These are phyloP conservation scores for Paxillus rubicundulus DNA, from an alignment of 768 basidiomycete species.

Conservation along the genomic window DNA sequence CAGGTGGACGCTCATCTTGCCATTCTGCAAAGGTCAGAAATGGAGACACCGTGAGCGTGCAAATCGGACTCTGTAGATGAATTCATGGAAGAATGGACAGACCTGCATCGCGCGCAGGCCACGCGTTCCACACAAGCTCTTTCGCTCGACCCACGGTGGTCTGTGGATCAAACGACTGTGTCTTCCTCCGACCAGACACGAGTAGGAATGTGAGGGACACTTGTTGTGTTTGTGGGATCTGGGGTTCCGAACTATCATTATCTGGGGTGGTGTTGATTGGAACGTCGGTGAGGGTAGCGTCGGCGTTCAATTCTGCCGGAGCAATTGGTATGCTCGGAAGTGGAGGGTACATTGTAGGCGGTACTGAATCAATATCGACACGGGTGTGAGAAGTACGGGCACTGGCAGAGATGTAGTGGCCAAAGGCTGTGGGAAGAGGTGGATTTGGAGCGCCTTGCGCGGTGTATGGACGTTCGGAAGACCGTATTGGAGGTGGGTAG, in stretches of 20 bases:
- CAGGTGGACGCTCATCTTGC: conserved; percentile 76
- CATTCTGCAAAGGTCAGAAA: conserved; percentile 48
- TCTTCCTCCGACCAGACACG: conserved; percentile 63
- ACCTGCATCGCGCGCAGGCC: conserved; percentile 59
- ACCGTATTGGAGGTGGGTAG: not conserved
- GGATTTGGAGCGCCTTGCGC: conserved; percentile 9
- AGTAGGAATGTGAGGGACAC: conserved; percentile 69
- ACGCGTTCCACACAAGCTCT: conserved; percentile 81
- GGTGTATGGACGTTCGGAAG: conserved; percentile 22
- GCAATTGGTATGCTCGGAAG: conserved; percentile 20
- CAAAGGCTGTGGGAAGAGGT: not conserved
- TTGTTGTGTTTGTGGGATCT: conserved; percentile 60
- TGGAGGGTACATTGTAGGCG: conserved; percentile 22
- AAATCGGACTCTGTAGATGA: not conserved
- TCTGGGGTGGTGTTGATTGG: conserved; percentile 3
- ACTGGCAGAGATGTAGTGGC: conserved; percentile 38
- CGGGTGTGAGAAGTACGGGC: conserved; percentile 55
- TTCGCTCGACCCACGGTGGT: conserved; percentile 76
- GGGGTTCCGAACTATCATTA: conserved; percentile 4
- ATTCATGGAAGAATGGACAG: conserved; percentile 20
- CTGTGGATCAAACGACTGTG: conserved; percentile 74
- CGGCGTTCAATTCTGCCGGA: conserved; percentile 3
- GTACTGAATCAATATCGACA: conserved; percentile 38
- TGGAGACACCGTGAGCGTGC: conserved; percentile 8
- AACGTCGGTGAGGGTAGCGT: conserved; percentile 6